Conservation (phyloP, 169 alveolate genomes). For the Plasmodium knowlesi region DNA sequence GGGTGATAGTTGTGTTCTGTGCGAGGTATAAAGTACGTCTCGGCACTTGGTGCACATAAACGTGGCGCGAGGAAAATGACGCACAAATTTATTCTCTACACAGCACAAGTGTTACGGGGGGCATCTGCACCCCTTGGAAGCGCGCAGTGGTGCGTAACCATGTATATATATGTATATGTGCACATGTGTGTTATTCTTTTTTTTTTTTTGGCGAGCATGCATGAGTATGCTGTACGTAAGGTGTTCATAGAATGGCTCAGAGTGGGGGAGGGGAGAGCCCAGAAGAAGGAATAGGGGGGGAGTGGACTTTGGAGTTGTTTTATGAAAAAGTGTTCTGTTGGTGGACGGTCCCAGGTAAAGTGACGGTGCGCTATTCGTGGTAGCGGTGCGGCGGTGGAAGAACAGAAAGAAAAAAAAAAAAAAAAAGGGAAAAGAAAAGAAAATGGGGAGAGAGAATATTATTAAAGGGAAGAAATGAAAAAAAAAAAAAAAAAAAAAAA, state of each 20-base stretch:
- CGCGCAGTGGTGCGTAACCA: not conserved
- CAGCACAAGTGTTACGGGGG: not conserved
- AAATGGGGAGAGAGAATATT: not conserved
- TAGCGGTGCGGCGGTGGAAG: not conserved
- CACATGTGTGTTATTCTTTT: not conserved
- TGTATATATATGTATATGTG: not conserved
- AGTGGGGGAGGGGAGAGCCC: too few species aligned
- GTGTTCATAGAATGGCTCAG: not conserved
- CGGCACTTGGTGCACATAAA: not conserved
- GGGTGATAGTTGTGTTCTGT: not conserved
- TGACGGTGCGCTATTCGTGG: not conserved
- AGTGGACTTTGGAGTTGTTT: not conserved
- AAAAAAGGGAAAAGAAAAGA: not conserved
- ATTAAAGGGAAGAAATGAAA: too few species aligned
- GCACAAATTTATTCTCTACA: not conserved
- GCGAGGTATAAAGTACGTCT: not conserved
- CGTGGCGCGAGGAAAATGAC: not conserved
- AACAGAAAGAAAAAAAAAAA: not conserved
- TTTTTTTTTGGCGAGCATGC: not conserved
- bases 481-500: conserved; percentile 5
- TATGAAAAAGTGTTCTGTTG: not conserved
- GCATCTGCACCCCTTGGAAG: not conserved
- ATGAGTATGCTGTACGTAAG: not conserved
- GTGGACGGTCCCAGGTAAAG: not conserved
- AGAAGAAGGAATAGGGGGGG: too few species aligned